Evolutionary conservation across 1,284 basidiomycete species (phyloP).

Genomic region (Pseudozyma thailandica): DNA sequence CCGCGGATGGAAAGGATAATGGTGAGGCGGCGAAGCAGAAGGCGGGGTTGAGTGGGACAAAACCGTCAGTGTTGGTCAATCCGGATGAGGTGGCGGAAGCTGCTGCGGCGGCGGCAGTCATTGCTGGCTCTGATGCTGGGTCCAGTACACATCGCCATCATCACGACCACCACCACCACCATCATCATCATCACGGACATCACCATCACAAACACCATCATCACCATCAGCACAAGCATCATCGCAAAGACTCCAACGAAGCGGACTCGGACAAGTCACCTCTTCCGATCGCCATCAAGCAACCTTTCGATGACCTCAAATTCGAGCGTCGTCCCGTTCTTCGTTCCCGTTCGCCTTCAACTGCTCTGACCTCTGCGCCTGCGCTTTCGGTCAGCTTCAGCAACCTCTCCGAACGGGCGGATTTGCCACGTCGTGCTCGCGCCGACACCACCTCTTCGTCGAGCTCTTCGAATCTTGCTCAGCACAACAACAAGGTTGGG

Average conservation of each 20-base stretch:
- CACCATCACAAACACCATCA: conserved; percentile 29
- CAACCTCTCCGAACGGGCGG: conserved; percentile 33
- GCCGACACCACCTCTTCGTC: conserved; percentile 24
- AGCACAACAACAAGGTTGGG: conserved; percentile 6
- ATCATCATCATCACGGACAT: conserved; percentile 17
- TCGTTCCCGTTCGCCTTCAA: conserved; percentile 55
- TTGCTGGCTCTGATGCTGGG: conserved; percentile 12
- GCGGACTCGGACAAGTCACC: background rate
- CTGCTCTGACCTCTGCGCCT: conserved; percentile 10
- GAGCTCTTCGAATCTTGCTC: conserved; percentile 14
- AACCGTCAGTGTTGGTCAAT: conserved; percentile 18
- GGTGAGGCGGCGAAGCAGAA: background rate
- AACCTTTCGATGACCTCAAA: conserved; percentile 35
- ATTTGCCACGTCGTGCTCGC: conserved; percentile 19
- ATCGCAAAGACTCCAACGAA: conserved; percentile 12
- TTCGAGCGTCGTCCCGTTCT: conserved; percentile 57
- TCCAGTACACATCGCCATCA: background rate
- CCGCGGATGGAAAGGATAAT: background rate
- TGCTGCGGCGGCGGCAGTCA: conserved; percentile 20
- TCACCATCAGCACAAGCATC: conserved; percentile 20
- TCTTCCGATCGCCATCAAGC: background rate
- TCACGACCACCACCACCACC: conserved; percentile 30
- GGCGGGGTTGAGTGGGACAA: conserved; percentile 22
- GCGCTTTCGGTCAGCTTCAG: conserved; percentile 45
- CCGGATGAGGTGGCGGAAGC: conserved; percentile 29